Conservation (phyloP, 768 basidiomycete species). For the Lepiota venenata region DNA sequence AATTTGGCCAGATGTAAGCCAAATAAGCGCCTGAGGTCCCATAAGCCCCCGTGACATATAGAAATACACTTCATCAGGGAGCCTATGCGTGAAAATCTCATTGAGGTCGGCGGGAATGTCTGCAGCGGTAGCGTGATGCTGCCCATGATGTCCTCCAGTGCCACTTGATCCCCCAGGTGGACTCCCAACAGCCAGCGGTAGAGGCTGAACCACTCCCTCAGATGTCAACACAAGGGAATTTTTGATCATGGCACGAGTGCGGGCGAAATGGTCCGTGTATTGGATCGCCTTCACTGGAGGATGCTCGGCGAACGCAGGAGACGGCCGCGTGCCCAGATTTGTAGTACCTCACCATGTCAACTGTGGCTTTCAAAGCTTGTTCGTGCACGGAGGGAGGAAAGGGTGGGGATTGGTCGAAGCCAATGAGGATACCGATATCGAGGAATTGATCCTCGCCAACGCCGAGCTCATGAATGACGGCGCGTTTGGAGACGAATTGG, state of each 20-base stretch:
- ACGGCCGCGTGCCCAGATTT: slow-evolving; percentile 86
- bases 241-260: slow-evolving; percentile 89
- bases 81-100: slow-evolving; percentile 90
- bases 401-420: slow-evolving; percentile 75
- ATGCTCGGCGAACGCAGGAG: slow-evolving; percentile 71
- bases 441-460: slow-evolving; percentile 90
- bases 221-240: slow-evolving; percentile 88
- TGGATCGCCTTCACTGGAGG: slow-evolving; percentile 75
- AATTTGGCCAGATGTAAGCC: slow-evolving; percentile 87
- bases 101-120: slow-evolving; percentile 92
- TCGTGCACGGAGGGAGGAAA: slow-evolving; percentile 85
- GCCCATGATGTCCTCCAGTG: slow-evolving; percentile 52
- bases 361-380: slow-evolving; percentile 76
- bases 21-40: slow-evolving; percentile 88
- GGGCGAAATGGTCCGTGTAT: slow-evolving; percentile 85
- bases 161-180: slow-evolving; percentile 29
- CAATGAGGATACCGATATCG: slow-evolving; percentile 89
- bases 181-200: slow-evolving; percentile 64
- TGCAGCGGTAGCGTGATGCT: slow-evolving; percentile 72
- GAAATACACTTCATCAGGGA: slow-evolving; percentile 96
- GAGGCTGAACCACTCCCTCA: slow-evolving; percentile 77
- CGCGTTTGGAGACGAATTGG: slow-evolving; percentile 79
- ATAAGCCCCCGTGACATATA: slow-evolving; percentile 92
- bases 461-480: slow-evolving; percentile 52
- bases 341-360: slow-evolving; percentile 92